Evolutionary conservation across 2,329 filamentous ascomycete genomes (phyloP), one percentile per base, ranked within the genome.

Genomic region (Neurospora sp.): DNA sequence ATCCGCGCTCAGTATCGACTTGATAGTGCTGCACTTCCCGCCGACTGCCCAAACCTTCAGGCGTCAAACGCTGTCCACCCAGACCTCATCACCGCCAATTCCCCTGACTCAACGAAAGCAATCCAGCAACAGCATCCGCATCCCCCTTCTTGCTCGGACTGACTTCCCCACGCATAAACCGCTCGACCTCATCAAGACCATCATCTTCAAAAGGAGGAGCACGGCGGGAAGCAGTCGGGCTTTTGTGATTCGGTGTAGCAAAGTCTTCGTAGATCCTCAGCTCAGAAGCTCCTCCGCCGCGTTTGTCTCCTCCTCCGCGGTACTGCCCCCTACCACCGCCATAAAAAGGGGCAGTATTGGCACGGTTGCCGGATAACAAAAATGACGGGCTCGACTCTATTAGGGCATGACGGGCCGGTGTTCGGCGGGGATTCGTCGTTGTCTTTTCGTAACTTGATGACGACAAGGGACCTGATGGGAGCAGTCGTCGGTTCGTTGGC

Each of bases 61-160:
- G 33, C 33, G 33, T 8, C 33, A 36, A 36, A 36, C 33, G 33
- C 7, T 36, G 33, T 36, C 33, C 33, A 36, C 7, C 33, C 7
- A 28, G 19, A 7, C 46, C 46, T 13, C 23, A 62, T 86, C 80
- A 91, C 77, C 88, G 86, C 93, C 94, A 97, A 77, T 93, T 93
- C n/a, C 94, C 95, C 81, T 97, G 92, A 76, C 93, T 96, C 66
- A 98, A 84, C 68, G 92, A 95, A 73, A 97, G 80, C 73, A 98
- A 81, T n/a, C 93, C 93, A 69, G 95, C 93, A 66, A 97, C 90
- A 77, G 93, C 96, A 78, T 96, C 93, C 79, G 97, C 84, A 77
- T 97, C 95, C 70, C 89, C 87, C 78, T 89, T 90, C 80, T 93
- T 93, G 77, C 90, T 90, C 9, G 88, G 89, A 77, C 87, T 88